These are phyloP conservation scores for Primulina eburnea DNA, from an alignment of 257 asterid genomes.

Conservation along the genomic window DNA sequence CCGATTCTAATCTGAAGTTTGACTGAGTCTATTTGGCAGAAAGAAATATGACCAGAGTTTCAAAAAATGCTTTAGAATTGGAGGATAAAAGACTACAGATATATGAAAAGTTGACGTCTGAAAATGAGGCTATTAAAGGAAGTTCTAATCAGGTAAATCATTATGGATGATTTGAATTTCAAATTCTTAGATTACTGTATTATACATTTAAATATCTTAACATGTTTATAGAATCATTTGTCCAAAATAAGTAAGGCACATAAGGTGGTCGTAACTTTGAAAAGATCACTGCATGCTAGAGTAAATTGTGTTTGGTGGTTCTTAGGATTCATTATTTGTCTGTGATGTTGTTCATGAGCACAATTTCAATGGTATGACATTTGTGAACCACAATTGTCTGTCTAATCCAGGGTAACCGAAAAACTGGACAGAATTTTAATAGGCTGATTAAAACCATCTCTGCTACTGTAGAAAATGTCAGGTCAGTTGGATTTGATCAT, in stretches of 20 bases:
- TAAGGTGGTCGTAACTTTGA: not conserved
- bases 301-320: slow-evolving; percentile 17
- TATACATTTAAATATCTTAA: not conserved
- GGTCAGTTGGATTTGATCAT: slow-evolving; percentile 40
- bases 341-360: not conserved
- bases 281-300: slow-evolving; percentile 8
- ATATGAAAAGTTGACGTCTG: slow-evolving; percentile 43
- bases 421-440: slow-evolving; percentile 42
- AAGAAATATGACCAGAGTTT: slow-evolving; percentile 51
- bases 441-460: slow-evolving; percentile 59
- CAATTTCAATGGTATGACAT: slow-evolving; percentile 6
- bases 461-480: no score
- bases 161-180: slow-evolving; percentile 19
- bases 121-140: slow-evolving; percentile 41
- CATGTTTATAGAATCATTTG: slow-evolving; percentile 10
- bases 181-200: not conserved
- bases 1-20: slow-evolving; percentile 27
- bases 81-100: slow-evolving; percentile 54
- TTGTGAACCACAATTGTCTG: slow-evolving; percentile 16
- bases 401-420: slow-evolving; percentile 47
- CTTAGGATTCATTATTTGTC: slow-evolving; percentile 11
- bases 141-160: slow-evolving; percentile 52
- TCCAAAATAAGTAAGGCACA: slow-evolving; percentile 16
- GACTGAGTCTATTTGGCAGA: slow-evolving; percentile 33
- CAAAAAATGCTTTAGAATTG: slow-evolving; percentile 70